Percentiles rank a stretch among this genome's conserved stretches.
Conservation (phyloP, 306 rosid species). For the Cucurbita argyrosperma region DNA sequence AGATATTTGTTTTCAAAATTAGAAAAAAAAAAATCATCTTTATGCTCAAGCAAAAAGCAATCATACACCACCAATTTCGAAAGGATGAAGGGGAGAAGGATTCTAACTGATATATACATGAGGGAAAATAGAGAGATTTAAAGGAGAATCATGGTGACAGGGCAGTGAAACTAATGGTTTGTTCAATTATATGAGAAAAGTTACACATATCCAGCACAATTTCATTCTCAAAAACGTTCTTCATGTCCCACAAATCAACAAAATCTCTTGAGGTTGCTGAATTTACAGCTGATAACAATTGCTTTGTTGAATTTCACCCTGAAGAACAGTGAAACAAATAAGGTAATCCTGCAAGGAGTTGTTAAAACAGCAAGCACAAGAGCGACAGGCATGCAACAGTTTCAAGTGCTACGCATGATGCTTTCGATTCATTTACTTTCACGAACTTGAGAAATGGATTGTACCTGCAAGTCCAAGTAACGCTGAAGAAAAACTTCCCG, state of each 20-base stretch:
- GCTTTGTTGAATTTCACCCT: neutral
- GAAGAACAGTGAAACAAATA: neutral
- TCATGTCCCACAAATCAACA: neutral
- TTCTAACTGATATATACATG: neutral
- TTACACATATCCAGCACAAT: neutral
- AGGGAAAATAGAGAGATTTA: neutral
- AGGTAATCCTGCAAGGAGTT: neutral
- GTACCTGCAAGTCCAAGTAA: constrained; percentile 58
- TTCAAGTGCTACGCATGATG: neutral
- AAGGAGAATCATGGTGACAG: neutral
- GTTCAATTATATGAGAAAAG: neutral
- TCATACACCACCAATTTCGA: neutral
- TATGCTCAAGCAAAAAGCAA: neutral
- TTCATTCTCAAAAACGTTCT: neutral
- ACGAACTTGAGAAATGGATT: neutral
- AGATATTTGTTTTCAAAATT: neutral
- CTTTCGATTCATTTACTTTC: neutral
- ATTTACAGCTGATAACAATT: neutral
- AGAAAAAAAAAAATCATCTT: neutral
- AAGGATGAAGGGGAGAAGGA: neutral
- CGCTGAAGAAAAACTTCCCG: constrained; percentile 59
- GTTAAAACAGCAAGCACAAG: neutral
- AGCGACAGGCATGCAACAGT: neutral
- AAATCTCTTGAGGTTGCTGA: neutral
- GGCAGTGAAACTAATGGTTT: neutral